Percentiles rank a stretch among this genome's conserved stretches.
These are phyloP conservation scores for Rhynchosporium graminicola DNA, from an alignment of 2,329 filamentous ascomycete genomes.

Conservation along the genomic window DNA sequence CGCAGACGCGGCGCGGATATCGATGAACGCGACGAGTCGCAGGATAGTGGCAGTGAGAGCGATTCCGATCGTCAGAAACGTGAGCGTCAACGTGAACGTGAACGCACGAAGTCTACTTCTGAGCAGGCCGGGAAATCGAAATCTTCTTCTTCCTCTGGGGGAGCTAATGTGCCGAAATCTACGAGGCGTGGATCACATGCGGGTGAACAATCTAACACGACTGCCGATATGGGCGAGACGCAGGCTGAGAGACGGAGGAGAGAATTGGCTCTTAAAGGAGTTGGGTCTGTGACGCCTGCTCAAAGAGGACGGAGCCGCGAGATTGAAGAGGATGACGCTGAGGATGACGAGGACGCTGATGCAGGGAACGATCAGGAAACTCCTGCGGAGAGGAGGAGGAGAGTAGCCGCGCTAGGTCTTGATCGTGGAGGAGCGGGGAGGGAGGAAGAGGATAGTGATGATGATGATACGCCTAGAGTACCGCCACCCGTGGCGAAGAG, in stretches of 20 bases:
- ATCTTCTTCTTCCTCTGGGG: too few relatives aligned
- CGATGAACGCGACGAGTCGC: conserved; percentile 16
- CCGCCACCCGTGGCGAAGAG: conserved; percentile 34
- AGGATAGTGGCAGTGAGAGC: conserved; percentile 18
- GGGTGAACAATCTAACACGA: neutral
- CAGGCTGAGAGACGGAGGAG: conserved; percentile 69
- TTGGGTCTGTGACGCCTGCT: conserved; percentile 42
- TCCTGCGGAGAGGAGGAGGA: conserved; percentile 70
- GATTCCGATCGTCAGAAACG: conserved; percentile 28
- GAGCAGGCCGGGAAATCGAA: neutral
- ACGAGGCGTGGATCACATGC: neutral
- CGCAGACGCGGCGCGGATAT: conserved; percentile 23
- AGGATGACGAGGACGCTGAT: conserved; percentile 38
- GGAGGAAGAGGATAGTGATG: conserved; percentile 36
- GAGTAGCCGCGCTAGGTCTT: conserved; percentile 69
- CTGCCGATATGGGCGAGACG: conserved; percentile 55
- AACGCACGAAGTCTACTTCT: conserved; percentile 1
- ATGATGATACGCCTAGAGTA: conserved; percentile 39
- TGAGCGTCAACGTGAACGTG: neutral
- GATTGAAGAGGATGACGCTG: conserved; percentile 29
- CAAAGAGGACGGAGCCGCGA: conserved; percentile 21
- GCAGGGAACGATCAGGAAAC: conserved; percentile 53
- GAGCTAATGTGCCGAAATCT: neutral
- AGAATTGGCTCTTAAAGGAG: conserved; percentile 52
- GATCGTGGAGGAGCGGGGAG: conserved; percentile 20